phyloP scores from a whole-genome alignment of 1,284 basidiomycete species.

The Marasmius oreades region DNA sequence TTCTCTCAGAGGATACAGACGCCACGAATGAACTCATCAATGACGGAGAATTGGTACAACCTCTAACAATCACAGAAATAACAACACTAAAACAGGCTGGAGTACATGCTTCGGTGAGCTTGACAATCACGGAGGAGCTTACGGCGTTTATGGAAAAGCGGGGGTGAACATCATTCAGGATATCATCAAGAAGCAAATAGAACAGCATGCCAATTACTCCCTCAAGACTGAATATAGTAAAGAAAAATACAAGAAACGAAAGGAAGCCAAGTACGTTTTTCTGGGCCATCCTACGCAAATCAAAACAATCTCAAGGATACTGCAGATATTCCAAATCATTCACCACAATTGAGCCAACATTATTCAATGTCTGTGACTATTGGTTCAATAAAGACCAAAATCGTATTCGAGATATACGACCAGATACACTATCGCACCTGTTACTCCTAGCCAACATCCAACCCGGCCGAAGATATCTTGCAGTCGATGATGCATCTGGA shows the following conservation, averaged over 20 bases:
- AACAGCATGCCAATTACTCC: constrained; percentile 84
- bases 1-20: constrained; percentile 74
- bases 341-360: constrained; percentile 84
- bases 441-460: constrained; percentile 81
- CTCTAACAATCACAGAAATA: constrained; percentile 79
- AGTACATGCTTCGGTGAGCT: constrained; percentile 63
- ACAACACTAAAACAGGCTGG: constrained; percentile 76
- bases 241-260: constrained; percentile 93
- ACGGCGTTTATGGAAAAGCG: not conserved
- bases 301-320: constrained; percentile 10
- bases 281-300: not conserved
- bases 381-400: constrained; percentile 82
- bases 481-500: constrained; percentile 91
- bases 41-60: constrained; percentile 75
- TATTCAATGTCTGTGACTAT: constrained; percentile 87
- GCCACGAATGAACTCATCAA: constrained; percentile 89
- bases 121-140: not conserved
- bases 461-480: constrained; percentile 85
- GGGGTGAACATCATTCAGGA: constrained; percentile 63
- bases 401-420: constrained; percentile 81
- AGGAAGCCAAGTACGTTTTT: constrained; percentile 82
- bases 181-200: constrained; percentile 91
- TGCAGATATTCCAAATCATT: constrained; percentile 85
- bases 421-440: constrained; percentile 88
- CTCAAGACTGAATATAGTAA: constrained; percentile 96